A percentile compares a stretch with the other conserved stretches of the same genome.
These are phyloP conservation scores for Trichosanthes truncata DNA, from an alignment of 306 rosid species.

Conservation along the genomic window DNA sequence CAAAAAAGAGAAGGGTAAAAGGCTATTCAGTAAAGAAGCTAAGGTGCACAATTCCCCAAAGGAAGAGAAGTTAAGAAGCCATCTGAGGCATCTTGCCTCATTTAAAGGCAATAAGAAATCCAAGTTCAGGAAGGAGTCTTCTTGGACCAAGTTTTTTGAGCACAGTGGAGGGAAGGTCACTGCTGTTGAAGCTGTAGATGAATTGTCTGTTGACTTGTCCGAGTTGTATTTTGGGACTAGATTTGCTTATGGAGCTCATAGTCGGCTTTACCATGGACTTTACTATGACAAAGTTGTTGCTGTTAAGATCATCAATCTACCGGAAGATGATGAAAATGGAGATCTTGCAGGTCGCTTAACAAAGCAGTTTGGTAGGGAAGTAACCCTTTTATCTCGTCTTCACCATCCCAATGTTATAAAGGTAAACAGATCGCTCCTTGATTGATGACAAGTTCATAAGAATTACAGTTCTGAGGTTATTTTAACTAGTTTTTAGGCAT, in stretches of 20 bases:
- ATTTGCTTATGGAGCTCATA: constrained; percentile 96
- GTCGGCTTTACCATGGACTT: constrained; percentile 81
- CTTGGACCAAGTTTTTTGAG: constrained; percentile 66
- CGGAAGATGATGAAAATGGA: constrained; percentile 65
- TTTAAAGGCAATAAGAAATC: constrained; percentile 30
- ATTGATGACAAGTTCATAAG: background rate
- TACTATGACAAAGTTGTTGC: constrained; percentile 68
- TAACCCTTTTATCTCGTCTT: constrained; percentile 66
- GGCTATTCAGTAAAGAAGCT: constrained; percentile 14
- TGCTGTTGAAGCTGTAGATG: constrained; percentile 69
- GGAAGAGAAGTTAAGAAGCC: constrained; percentile 30
- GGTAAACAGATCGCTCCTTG: constrained; percentile 22
- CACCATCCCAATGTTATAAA: constrained; percentile 71
- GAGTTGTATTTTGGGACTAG: constrained; percentile 58
- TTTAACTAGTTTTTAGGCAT: background rate
- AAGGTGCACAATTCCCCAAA: constrained; percentile 15
- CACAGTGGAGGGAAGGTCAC: constrained; percentile 57
- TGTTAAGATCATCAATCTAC: constrained; percentile 57
- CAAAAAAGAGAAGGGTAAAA: constrained; percentile 17
- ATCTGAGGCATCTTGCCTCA: constrained; percentile 31
- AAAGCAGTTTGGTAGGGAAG: constrained; percentile 70
- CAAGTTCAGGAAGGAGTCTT: constrained; percentile 42
- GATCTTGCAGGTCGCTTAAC: constrained; percentile 47
- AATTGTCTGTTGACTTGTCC: constrained; percentile 64
- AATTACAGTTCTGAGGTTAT: background rate